Evolutionary conservation across 768 basidiomycete genomes (phyloP), one percentile per base, ranked within the genome.

Genomic region (Mycena indigotica): DNA sequence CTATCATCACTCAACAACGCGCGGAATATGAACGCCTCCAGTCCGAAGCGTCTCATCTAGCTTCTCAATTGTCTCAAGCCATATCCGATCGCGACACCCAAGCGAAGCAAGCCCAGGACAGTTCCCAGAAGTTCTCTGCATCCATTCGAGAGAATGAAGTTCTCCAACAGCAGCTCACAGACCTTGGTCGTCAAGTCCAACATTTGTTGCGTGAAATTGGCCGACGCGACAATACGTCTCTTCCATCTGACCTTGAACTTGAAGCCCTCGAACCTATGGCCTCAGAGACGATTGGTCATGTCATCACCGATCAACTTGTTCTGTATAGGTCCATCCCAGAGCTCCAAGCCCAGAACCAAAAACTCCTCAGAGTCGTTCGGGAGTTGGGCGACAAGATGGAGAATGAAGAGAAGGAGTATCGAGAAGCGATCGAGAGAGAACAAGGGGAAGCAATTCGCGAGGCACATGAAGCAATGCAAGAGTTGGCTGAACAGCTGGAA

Each of bases 291-390:
- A 87, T 88, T 13, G 86, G 93, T 55, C 80, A 82, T 1, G 84
- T 98, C 60, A 95, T 98, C 70, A 88, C 91, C 17, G 90, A 91
- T 66, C 83, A 94, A 65, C 84, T 98, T 19, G 90, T 98, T 24
- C 81, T 91, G 29, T 98, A 94, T 85, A 80, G 81, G 41, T 89
- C 87, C 0, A 82, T 98, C 52, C 80, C 83, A 15, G 78, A 82
- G 13, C 75, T 99, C n/a, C 95, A 98, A 67, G 83, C 87, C 39
- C 95, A 96, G 74, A 98, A 98, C 69, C 89, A 92, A 76, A 90
- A 89, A 64, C 75, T 98, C 23, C 77, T 98, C 46, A 86, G 83
- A 70, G 86, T 96, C 62, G 87, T 89, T 13, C 80, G 95, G 17
- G 89, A 91, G 54, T 79, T 98, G 35, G 93, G 90, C 4, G 73